phyloP scores from a whole-genome alignment of 1,284 basidiomycete genomes.

The Fomes fomentarius region DNA sequence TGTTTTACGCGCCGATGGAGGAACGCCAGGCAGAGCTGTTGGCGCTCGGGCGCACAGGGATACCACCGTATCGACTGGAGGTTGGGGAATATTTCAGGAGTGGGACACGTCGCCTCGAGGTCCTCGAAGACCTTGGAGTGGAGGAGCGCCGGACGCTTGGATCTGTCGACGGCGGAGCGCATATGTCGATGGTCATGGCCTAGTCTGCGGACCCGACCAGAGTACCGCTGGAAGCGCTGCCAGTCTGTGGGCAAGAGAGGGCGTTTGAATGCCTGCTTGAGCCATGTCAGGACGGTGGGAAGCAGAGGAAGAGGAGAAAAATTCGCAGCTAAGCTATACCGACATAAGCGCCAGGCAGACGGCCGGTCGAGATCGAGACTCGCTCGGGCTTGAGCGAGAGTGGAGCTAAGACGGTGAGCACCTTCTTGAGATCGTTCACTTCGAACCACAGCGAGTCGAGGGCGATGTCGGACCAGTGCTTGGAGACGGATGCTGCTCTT shows the following conservation, averaged over 20 bases:
- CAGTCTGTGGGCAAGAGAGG: constrained; percentile 53
- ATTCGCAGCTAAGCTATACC: too few relatives aligned
- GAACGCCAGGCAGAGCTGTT: constrained; percentile 40
- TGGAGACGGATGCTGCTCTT: constrained; percentile 29
- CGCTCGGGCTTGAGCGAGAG: constrained; percentile 30
- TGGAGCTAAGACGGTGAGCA: constrained; percentile 52
- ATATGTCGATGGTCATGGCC: constrained; percentile 25
- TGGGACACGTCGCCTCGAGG: constrained; percentile 52
- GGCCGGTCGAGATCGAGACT: constrained; percentile 2
- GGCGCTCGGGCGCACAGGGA: constrained; percentile 23
- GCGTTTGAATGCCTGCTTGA: constrained; percentile 43
- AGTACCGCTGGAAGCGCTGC: constrained; percentile 57
- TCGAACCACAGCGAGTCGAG: constrained; percentile 33
- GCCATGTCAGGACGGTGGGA: too few relatives aligned
- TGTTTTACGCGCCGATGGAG: constrained; percentile 42
- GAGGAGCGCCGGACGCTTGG: constrained; percentile 17
- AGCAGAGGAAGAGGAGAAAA: too few relatives aligned
- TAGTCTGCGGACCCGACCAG: constrained; percentile 49
- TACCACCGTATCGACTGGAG: constrained; percentile 51
- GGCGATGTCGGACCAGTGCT: constrained; percentile 33
- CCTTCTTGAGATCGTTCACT: constrained; percentile 39
- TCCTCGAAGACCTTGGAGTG: constrained; percentile 45
- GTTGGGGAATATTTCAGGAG: constrained; percentile 56
- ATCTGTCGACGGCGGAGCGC: constrained; percentile 15
- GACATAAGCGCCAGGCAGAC: constrained; percentile 19